Evolutionary conservation across 2,329 filamentous ascomycete genomes (phyloP).

Genomic region (Pyricularia grisea): DNA sequence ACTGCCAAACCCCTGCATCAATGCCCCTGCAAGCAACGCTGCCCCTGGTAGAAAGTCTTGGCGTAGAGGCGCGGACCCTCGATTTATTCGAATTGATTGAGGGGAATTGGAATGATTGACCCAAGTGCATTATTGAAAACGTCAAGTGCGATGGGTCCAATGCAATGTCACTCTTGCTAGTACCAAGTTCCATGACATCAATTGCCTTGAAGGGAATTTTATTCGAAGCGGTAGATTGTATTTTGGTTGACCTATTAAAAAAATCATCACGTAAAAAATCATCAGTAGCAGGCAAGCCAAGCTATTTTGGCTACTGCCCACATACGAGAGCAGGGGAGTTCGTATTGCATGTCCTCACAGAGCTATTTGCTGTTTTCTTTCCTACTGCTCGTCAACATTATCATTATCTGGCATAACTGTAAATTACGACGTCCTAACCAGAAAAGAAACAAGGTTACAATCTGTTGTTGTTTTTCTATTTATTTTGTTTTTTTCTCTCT

Average conservation of each 20-base stretch:
- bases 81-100: not conserved
- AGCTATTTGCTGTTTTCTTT: too few relatives aligned
- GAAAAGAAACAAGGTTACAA: not conserved
- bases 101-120: not conserved
- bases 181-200: not conserved
- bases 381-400: not conserved
- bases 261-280: too few relatives aligned
- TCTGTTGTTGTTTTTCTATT: not conserved
- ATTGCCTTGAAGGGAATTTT: not conserved
- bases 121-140: not conserved
- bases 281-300: too few relatives aligned
- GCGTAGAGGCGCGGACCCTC: not conserved
- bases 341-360: too few relatives aligned
- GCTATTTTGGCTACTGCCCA: too few relatives aligned
- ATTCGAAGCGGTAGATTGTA: not conserved
- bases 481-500: not conserved
- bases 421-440: not conserved
- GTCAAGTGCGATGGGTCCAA: not conserved
- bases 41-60: not conserved
- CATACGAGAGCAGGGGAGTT: too few relatives aligned
- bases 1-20: conserved; percentile 5
- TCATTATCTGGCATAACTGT: conserved; percentile 1
- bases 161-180: not conserved
- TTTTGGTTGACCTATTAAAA: not conserved
- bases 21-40: conserved; percentile 5